These are phyloP conservation scores for Termitomyces sp. DNA, from an alignment of 768 basidiomycete species.

Conservation along the genomic window DNA sequence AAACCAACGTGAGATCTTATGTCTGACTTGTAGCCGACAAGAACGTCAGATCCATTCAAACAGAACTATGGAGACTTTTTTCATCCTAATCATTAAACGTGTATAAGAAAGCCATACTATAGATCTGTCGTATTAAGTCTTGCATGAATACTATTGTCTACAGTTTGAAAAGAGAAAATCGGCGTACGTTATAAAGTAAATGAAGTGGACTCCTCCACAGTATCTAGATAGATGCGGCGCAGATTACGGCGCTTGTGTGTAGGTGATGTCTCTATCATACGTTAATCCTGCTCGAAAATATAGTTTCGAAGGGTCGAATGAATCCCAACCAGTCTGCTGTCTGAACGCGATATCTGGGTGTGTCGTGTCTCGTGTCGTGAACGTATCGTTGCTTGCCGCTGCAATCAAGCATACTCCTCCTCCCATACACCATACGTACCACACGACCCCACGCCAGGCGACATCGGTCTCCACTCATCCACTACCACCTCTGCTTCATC, in stretches of 20 bases:
- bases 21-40: neutral
- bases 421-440: slow-evolving; percentile 20
- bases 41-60: neutral
- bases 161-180: neutral
- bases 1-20: neutral
- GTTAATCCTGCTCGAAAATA: neutral
- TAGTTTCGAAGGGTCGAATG: neutral
- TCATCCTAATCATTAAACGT: neutral
- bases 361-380: neutral
- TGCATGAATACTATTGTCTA: neutral
- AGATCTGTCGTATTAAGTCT: neutral
- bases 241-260: neutral
- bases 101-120: neutral
- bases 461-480: slow-evolving; percentile 18
- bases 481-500: slow-evolving; percentile 11
- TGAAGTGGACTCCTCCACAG: neutral
- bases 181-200: neutral
- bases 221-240: neutral
- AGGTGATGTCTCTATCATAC: neutral
- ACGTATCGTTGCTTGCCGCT: neutral
- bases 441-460: slow-evolving; percentile 10
- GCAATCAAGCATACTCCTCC: slow-evolving; percentile 32
- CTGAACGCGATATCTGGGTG: neutral
- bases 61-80: neutral
- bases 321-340: too few relatives aligned